phyloP scores from a whole-genome alignment of 352 stramenopile species.

The Globisporangium carolinianum region DNA sequence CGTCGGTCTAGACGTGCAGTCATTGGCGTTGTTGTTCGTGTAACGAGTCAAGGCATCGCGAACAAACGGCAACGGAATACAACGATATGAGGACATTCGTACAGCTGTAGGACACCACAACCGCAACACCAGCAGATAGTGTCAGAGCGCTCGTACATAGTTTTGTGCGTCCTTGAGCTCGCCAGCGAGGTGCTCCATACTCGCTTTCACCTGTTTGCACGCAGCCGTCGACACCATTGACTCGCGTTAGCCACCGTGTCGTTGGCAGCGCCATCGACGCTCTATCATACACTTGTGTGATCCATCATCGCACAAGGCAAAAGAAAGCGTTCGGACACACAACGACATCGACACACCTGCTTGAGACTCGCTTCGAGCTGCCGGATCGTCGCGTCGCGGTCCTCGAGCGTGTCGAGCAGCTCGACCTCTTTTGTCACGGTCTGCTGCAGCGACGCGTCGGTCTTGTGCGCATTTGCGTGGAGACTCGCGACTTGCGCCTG shows the following conservation, averaged over 20 bases:
- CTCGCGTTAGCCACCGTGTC: no score
- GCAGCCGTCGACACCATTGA: no score
- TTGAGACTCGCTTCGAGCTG: conserved; percentile 21
- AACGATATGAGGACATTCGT: no score
- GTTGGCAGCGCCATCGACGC: no score
- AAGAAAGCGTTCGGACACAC: background rate
- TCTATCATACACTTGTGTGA: background rate
- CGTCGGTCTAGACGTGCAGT: background rate
- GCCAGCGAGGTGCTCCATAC: conserved; percentile 32
- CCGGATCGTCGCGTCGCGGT: conserved; percentile 18
- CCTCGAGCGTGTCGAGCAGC: conserved; percentile 18
- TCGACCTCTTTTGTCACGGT: conserved; percentile 23
- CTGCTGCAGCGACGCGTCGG: conserved; percentile 16
- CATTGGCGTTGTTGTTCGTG: no score
- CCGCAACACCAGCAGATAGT: background rate
- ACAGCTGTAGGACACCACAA: background rate
- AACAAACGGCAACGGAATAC: no score
- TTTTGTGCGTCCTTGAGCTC: conserved; percentile 46
- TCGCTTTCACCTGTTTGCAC: conserved; percentile 20
- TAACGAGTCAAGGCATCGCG: no score
- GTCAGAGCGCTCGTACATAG: conserved; percentile 23
- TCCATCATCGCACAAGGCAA: no score
- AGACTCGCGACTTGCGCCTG: conserved; percentile 24
- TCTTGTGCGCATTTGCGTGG: conserved; percentile 14
- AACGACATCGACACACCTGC: conserved; percentile 9